Evolutionary conservation across 495 filamentous ascomycete genomes (phyloP).

Genomic region (Aspergillus funiculosus): DNA sequence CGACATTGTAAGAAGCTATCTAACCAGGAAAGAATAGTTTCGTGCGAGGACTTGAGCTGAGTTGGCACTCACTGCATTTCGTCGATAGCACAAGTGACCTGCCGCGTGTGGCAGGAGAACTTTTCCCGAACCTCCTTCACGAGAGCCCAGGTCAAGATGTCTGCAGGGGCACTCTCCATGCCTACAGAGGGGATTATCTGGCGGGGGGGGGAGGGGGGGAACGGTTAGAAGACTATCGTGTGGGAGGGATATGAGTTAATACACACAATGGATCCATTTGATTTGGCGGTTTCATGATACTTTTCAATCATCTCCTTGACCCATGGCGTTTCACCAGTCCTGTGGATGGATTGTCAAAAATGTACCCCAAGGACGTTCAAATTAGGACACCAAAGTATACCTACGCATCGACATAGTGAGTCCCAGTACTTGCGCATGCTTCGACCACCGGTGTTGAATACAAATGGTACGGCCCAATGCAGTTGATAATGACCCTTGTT

Average conservation of each 20-base stretch:
- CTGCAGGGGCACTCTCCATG: slow-evolving; percentile 78
- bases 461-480: slow-evolving; percentile 74
- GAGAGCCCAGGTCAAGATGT: slow-evolving; percentile 69
- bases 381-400: slow-evolving; percentile 19
- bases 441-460: slow-evolving; percentile 78
- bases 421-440: slow-evolving; percentile 82
- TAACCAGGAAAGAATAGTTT: too few species aligned
- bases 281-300: slow-evolving; percentile 69
- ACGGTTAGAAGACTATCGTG: slow-evolving; percentile 19
- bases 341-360: slow-evolving; percentile 20
- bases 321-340: slow-evolving; percentile 83
- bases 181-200: slow-evolving; percentile 81
- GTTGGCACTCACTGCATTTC: slow-evolving; percentile 49
- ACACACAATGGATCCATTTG: slow-evolving; percentile 65
- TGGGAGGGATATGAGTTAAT: neutral
- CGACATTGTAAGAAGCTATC: slow-evolving; percentile 7
- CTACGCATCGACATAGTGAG: slow-evolving; percentile 80
- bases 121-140: slow-evolving; percentile 58
- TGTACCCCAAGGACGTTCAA: too few species aligned
- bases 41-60: neutral
- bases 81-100: slow-evolving; percentile 58
- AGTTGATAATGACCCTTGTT: slow-evolving; percentile 73
- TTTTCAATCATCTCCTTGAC: slow-evolving; percentile 71
- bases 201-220: too few species aligned
- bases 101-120: slow-evolving; percentile 47